phyloP scores from a whole-genome alignment of 495 filamentous ascomycete genomes.

The Delitschia confertaspora region DNA sequence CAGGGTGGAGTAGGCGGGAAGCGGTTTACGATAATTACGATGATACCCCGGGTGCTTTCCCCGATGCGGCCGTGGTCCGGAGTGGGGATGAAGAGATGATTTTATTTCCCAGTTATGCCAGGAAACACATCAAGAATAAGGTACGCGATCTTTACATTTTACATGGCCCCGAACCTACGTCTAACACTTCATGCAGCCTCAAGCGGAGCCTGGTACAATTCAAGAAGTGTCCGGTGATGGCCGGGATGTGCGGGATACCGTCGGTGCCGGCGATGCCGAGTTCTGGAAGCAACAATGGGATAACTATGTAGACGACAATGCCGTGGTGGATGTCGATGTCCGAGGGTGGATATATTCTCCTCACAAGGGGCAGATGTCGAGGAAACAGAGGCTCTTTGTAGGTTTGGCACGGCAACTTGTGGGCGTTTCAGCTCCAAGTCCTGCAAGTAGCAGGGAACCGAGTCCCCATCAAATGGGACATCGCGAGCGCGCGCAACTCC shows the following conservation, averaged over 20 bases:
- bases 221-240: conserved; percentile 33
- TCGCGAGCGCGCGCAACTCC: conserved; percentile 29
- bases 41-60: conserved; percentile 66
- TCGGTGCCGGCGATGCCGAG: conserved; percentile 45
- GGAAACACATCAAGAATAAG: conserved; percentile 50
- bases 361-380: conserved; percentile 72
- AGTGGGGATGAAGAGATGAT: conserved; percentile 87
- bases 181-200: conserved; percentile 13
- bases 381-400: conserved; percentile 77
- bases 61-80: conserved; percentile 67
- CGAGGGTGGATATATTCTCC: conserved; percentile 90
- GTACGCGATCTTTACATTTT: conserved; percentile 18
- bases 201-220: conserved; percentile 33
- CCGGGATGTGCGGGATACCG: conserved; percentile 33
- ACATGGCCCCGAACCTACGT: neutral
- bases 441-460: conserved; percentile 31
- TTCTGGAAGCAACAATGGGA: conserved; percentile 66
- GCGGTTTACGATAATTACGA: conserved; percentile 45
- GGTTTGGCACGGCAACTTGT: conserved; percentile 75
- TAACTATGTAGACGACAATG: conserved; percentile 61
- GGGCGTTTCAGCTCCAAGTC: conserved; percentile 62
- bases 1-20: conserved; percentile 43
- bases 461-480: conserved; percentile 33
- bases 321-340: conserved; percentile 86
- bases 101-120: conserved; percentile 83